Evolutionary conservation across 371 early-diverging fungal species (phyloP).

Genomic region (Choanephora cucurbitarum): DNA sequence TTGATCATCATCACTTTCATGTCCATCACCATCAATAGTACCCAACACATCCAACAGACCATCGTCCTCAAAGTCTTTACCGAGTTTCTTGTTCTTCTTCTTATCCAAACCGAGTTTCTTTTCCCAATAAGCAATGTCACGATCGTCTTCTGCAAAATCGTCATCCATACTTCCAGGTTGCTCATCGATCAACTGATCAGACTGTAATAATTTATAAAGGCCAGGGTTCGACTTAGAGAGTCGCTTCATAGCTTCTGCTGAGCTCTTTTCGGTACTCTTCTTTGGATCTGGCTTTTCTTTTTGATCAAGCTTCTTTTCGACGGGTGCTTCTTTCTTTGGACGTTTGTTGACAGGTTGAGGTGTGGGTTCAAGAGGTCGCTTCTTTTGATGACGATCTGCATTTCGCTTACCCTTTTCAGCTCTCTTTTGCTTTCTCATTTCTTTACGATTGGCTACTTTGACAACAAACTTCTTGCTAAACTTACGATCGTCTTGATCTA

Average conservation of each 20-base stretch:
- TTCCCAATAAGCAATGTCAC: conserved; percentile 75
- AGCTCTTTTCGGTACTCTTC: conserved; percentile 6
- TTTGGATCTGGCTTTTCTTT: conserved; percentile 2
- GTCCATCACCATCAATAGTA: conserved; percentile 21
- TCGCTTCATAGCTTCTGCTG: conserved; percentile 59
- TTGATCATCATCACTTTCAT: conserved; percentile 46
- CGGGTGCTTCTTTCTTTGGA: conserved; percentile 21
- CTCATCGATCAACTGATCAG: conserved; percentile 57
- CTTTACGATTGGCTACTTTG: conserved; percentile 36
- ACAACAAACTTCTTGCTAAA: conserved; percentile 37
- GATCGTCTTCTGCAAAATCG: conserved; percentile 72
- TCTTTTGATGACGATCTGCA: conserved; percentile 30
- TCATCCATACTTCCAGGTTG: too few species aligned
- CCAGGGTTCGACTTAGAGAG: conserved; percentile 70
- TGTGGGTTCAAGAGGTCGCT: conserved; percentile 11
- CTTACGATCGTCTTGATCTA: conserved; percentile 39
- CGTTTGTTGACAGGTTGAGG: conserved; percentile 25
- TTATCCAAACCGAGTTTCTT: conserved; percentile 76
- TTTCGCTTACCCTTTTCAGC: conserved; percentile 43
- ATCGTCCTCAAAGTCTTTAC: conserved; percentile 65
- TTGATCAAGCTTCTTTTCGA: background rate
- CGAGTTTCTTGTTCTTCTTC: conserved; percentile 48
- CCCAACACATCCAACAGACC: conserved; percentile 51
- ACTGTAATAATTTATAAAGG: conserved; percentile 65
- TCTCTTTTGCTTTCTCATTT: conserved; percentile 45